Base-by-base conservation (phyloP, 2,329 filamentous ascomycete genomes). In the Phialophora macrospora region DNA sequence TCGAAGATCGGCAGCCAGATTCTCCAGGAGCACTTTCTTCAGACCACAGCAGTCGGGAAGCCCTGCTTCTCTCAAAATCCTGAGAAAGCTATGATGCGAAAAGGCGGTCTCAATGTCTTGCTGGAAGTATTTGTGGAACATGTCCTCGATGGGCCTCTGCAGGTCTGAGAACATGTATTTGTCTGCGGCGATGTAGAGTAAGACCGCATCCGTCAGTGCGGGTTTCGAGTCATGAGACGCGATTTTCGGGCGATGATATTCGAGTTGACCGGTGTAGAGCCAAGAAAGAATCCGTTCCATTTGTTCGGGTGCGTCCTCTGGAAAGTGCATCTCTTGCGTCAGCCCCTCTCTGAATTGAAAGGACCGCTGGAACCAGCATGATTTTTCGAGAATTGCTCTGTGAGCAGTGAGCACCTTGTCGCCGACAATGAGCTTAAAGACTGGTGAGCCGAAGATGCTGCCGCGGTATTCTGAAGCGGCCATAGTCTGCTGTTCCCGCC, bases 391-490 rank as follows among this genome's bases (percentile, higher is more conserved):
- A 22, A 51, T 6, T 20, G 48, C 48, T 22, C 48, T 26, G 51
- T 62, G 60, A 14, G 60, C 49, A 14, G 32, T 55, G 22, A 62
- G 32, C n/a, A 30, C 49, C 17, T 17, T 26, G 17, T 20, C n/a
- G 8, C 51, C 60, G 49, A 62, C 60, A 17, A 55, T 8, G 49
- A 62, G 60, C 14, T 30, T 62, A 8, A 62, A 22, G 0, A 55
- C 38, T 1, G 60, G 49, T 8, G 60, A 55, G 24, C 30, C 28
- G 51, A 26, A 62, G 44, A 26, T 30, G 14, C 46, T 52, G 30
- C 11, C 20, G 30, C 7, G 17, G 48, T 26, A 4, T 7, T n/a
- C 38, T 44, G 38, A 20, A 6, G 38, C 5, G 17, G 38, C 38
- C 38, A 44, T 44, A 8, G 38, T 8, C 5, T 44, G 38, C 38